Conservation (phyloP, 345 rosid species). For the Populus tremula region DNA sequence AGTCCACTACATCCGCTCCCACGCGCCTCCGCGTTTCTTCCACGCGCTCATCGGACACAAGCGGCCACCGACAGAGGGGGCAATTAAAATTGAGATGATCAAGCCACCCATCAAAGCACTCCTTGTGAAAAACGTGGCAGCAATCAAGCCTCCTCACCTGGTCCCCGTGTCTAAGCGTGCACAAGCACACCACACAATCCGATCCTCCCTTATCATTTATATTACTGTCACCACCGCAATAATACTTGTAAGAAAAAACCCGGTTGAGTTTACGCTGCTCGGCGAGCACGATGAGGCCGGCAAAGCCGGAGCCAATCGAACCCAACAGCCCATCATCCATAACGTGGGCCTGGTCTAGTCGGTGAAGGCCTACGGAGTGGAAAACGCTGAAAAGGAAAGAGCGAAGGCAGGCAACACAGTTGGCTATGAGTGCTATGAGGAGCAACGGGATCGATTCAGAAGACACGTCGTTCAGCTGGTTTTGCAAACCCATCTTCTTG, state of each 20-base stretch:
- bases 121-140: conserved; percentile 78
- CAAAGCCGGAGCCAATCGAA: conserved; percentile 49
- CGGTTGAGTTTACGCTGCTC: conserved; percentile 65
- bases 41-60: conserved; percentile 46
- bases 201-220: conserved; percentile 7
- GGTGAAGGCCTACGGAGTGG: conserved; percentile 26
- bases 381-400: conserved; percentile 37
- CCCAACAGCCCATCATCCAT: conserved; percentile 16
- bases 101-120: conserved; percentile 84
- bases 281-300: conserved; percentile 48
- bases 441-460: conserved; percentile 73
- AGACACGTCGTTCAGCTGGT: conserved; percentile 69
- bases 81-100: conserved; percentile 62
- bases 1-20: conserved; percentile 43
- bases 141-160: conserved; percentile 73
- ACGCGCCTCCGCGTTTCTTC: conserved; percentile 48
- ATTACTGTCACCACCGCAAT: conserved; percentile 4
- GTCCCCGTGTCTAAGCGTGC: conserved; percentile 65
- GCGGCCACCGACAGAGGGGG: conserved; percentile 66
- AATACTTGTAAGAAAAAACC: conserved; percentile 42
- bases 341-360: conserved; percentile 9
- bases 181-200: conserved; percentile 66
- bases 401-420: conserved; percentile 45
- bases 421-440: conserved; percentile 59
- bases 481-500: conserved; percentile 59